Evolutionary conservation across 805 yeast genomes (phyloP).

Genomic region (Suhomyces sp.): DNA sequence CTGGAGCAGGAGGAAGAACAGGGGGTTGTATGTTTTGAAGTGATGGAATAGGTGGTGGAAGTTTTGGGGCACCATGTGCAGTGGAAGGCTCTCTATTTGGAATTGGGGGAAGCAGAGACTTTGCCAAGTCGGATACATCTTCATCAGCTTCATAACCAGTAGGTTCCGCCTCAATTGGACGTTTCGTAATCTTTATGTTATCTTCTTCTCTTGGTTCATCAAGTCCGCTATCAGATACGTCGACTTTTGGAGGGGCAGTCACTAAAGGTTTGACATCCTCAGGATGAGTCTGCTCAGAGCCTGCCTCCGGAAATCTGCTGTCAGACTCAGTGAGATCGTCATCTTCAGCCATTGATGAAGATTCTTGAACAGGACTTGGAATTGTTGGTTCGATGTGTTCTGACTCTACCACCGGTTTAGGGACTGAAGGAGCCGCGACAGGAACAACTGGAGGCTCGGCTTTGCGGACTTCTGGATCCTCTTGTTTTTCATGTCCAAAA

Average conservation of each 20-base stretch:
- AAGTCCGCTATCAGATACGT: constrained; percentile 14
- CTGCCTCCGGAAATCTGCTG: constrained; percentile 14
- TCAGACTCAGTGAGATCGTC: constrained; percentile 23
- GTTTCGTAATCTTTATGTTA: constrained; percentile 13
- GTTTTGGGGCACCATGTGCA: no score
- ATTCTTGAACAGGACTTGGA: constrained; percentile 8
- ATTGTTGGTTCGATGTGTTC: neutral
- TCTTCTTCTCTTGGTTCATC: constrained; percentile 11
- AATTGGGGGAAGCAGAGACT: constrained; percentile 1
- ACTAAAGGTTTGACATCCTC: constrained; percentile 8
- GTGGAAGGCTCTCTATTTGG: neutral
- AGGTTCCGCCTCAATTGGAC: constrained; percentile 24
- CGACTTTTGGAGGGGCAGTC: constrained; percentile 6
- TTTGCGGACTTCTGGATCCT: neutral
- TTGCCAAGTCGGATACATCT: constrained; percentile 33
- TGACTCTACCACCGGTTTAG: constrained; percentile 1
- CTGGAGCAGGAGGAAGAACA: no score
- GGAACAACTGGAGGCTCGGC: neutral
- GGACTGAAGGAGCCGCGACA: neutral
- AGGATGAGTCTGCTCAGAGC: constrained; percentile 7
- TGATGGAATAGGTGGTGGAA: constrained; percentile 12
- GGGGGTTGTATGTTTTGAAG: constrained; percentile 14
- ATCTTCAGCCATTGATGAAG: constrained; percentile 20
- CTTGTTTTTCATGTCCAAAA: no score
- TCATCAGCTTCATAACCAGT: constrained; percentile 77